These are phyloP conservation scores for Leccinum olivaceopallidum DNA, from an alignment of 768 basidiomycete genomes.

Conservation along the genomic window DNA sequence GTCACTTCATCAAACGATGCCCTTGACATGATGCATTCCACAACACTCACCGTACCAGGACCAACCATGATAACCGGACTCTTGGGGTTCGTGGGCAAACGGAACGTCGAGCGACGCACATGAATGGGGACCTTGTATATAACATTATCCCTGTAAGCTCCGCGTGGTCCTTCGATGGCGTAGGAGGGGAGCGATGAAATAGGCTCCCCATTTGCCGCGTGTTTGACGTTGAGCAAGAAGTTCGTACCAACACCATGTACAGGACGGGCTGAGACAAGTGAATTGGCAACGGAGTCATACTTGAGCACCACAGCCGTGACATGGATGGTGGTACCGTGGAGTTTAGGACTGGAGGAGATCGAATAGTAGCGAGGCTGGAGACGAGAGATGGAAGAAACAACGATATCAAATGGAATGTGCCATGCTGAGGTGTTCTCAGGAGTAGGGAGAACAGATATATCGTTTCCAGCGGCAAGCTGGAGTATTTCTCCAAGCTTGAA, in stretches of 20 bases:
- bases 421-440: constrained; percentile 80
- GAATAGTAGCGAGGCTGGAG: constrained; percentile 98
- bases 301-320: constrained; percentile 95
- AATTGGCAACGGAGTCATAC: constrained; percentile 68
- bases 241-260: constrained; percentile 93
- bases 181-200: constrained; percentile 66
- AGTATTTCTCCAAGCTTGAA: constrained; percentile 93
- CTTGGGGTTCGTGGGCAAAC: constrained; percentile 96
- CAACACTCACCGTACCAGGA: constrained; percentile 84
- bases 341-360: constrained; percentile 95
- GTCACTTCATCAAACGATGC: constrained; percentile 13
- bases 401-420: constrained; percentile 95
- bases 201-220: constrained; percentile 61
- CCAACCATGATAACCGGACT: constrained; percentile 99
- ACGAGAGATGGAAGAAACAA: constrained; percentile 90
- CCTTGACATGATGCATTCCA: background rate
- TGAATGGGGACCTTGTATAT: constrained; percentile 90
- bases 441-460: constrained; percentile 55
- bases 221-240: constrained; percentile 91
- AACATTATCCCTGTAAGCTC: constrained; percentile 70
- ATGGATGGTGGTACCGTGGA: constrained; percentile 87
- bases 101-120: constrained; percentile 94
- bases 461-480: constrained; percentile 85
- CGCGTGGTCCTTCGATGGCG: constrained; percentile 87
- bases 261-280: constrained; percentile 58